Evolutionary conservation across 2,329 filamentous ascomycete genomes (phyloP).

Genomic region (Colletotrichum cordylinicola): DNA sequence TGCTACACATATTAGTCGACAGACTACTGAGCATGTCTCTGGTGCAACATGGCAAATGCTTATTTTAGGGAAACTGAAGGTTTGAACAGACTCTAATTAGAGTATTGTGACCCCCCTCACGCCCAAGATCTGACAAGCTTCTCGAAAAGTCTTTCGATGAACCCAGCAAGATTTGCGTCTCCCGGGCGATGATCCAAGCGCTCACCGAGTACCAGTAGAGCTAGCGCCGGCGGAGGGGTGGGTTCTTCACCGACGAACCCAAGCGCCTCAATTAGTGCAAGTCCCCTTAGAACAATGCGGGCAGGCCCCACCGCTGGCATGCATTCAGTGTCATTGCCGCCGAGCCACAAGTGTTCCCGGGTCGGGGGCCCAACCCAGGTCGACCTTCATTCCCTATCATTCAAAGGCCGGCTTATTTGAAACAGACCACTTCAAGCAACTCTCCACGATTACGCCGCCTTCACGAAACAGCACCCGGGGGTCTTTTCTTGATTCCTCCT

Average conservation of each 20-base stretch:
- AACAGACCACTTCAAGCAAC: conserved; percentile 20
- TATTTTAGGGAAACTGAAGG: background rate
- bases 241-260: conserved; percentile 12
- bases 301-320: conserved; percentile 9
- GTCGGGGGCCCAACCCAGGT: conserved; percentile 8
- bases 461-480: conserved; percentile 2
- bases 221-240: background rate
- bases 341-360: conserved; percentile 8
- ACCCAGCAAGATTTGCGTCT: background rate
- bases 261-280: conserved; percentile 20
- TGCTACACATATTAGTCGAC: background rate
- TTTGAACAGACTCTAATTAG: background rate
- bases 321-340: conserved; percentile 5
- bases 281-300: conserved; percentile 19
- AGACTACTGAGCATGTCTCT: background rate
- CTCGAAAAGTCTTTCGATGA: background rate
- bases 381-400: conserved; percentile 15
- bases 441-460: conserved; percentile 1
- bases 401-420: conserved; percentile 18
- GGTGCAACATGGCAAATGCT: background rate
- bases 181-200: background rate
- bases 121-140: background rate
- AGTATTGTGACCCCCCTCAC: background rate
- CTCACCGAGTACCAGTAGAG: conserved; percentile 1
- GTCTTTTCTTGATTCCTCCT: background rate